These are phyloP conservation scores for Pseudohyphozyma bogoriensis DNA, from an alignment of 768 basidiomycete genomes.

Conservation along the genomic window DNA sequence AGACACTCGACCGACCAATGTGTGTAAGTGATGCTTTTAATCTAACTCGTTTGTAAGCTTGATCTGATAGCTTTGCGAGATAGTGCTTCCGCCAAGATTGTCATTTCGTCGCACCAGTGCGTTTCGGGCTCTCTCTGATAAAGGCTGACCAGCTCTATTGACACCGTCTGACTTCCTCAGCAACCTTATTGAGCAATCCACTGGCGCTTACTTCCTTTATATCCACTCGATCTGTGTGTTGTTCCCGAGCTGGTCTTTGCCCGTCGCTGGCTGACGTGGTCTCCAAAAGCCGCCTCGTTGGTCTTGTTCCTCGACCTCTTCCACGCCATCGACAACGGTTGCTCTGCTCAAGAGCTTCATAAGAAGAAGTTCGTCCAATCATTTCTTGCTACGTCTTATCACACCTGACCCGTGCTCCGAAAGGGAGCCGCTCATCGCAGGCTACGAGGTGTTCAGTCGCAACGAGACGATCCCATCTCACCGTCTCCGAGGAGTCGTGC, in stretches of 20 bases:
- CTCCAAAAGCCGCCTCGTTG: slow-evolving; percentile 7
- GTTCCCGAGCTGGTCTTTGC: too few relatives aligned
- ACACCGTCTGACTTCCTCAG: background rate
- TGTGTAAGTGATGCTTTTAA: too few relatives aligned
- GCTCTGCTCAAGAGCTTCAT: slow-evolving; percentile 2
- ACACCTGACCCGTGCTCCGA: background rate
- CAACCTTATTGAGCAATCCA: background rate
- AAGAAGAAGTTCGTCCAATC: slow-evolving; percentile 9
- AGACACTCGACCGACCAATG: background rate
- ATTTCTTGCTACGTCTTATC: background rate
- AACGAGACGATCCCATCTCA: background rate
- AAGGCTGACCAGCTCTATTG: background rate
- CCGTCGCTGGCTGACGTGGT: background rate
- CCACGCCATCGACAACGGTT: slow-evolving; percentile 19
- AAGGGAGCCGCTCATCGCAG: slow-evolving; percentile 5
- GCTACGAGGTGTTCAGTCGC: slow-evolving; percentile 14
- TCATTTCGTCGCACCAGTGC: background rate
- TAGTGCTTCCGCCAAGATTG: background rate
- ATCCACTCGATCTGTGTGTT: background rate
- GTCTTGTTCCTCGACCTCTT: slow-evolving; percentile 23
- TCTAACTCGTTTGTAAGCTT: too few relatives aligned
- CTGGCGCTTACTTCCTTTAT: background rate
- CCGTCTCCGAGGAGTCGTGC: slow-evolving; percentile 7
- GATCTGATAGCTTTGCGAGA: too few relatives aligned
- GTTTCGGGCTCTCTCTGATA: background rate